Conservation (phyloP, 106 monocot species). For the Phalaenopsis aphrodite region DNA sequence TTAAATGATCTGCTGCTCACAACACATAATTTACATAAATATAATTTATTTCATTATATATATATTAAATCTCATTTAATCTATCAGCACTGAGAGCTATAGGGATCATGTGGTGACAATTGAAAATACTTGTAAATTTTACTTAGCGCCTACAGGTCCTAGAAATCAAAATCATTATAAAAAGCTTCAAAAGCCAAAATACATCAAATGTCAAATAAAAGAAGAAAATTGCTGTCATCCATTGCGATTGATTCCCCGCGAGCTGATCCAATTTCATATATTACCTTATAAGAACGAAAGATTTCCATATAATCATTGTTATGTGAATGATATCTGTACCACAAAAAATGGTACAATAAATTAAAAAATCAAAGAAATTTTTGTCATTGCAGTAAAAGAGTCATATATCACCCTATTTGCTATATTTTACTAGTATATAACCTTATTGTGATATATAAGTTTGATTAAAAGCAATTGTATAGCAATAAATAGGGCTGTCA, state of each 20-base stretch:
- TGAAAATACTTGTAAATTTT: conserved; percentile 96
- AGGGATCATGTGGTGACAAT: conserved; percentile 76
- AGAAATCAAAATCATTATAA: neutral
- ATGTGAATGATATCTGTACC: conserved; percentile 70
- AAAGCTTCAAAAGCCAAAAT: neutral
- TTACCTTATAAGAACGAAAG: conserved; percentile 85
- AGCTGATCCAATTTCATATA: conserved; percentile 89
- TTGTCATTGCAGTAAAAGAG: too few species aligned
- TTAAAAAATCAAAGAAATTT: neutral
- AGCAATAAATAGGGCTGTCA: too few species aligned
- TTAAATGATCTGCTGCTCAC: too few species aligned
- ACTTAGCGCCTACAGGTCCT: conserved; percentile 57
- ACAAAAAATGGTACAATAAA: neutral
- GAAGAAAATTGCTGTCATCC: conserved; percentile 62
- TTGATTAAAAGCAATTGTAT: too few species aligned
- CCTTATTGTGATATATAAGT: too few species aligned
- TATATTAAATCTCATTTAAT: too few species aligned
- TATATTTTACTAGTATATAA: too few species aligned
- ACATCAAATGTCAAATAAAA: neutral
- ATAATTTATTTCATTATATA: too few species aligned
- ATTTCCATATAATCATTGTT: conserved; percentile 93
- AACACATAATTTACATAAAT: too few species aligned
- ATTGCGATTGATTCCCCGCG: conserved; percentile 72
- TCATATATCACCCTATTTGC: too few species aligned
- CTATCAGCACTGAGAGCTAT: too few species aligned